Evolutionary conservation across 2,329 filamentous ascomycete species (phyloP).

Genomic region (Westerdykella sp.): DNA sequence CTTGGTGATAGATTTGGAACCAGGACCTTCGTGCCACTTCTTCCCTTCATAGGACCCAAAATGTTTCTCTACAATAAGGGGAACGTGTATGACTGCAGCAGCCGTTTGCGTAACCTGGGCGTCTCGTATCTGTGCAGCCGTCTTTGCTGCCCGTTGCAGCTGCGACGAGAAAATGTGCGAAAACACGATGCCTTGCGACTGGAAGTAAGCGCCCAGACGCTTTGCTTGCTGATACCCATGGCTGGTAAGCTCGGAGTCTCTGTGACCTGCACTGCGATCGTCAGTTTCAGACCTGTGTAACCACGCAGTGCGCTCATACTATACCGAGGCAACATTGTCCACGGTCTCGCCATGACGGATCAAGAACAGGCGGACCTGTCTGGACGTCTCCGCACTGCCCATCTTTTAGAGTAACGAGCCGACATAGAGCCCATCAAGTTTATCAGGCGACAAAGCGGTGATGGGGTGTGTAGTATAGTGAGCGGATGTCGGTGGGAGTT

Average conservation of each 20-base stretch:
- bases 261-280: slow-evolving; percentile 61
- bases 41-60: slow-evolving; percentile 67
- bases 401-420: background rate
- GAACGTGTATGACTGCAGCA: slow-evolving; percentile 16
- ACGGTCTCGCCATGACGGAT: slow-evolving; percentile 87
- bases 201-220: slow-evolving; percentile 62
- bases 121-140: slow-evolving; percentile 59
- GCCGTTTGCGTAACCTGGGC: slow-evolving; percentile 40
- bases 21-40: slow-evolving; percentile 43
- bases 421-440: no score
- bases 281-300: slow-evolving; percentile 15
- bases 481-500: no score
- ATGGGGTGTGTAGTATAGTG: no score
- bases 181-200: slow-evolving; percentile 57
- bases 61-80: slow-evolving; percentile 61
- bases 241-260: slow-evolving; percentile 72
- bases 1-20: slow-evolving; percentile 30
- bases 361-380: slow-evolving; percentile 60
- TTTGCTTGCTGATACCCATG: slow-evolving; percentile 77
- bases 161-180: slow-evolving; percentile 72
- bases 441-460: slow-evolving; percentile 1
- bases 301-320: slow-evolving; percentile 44
- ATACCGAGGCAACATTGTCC: slow-evolving; percentile 75
- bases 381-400: slow-evolving; percentile 18
- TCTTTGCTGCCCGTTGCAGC: slow-evolving; percentile 65